Conservation (phyloP, 495 filamentous ascomycete species). For the Diplogelasinospora grovesii region DNA sequence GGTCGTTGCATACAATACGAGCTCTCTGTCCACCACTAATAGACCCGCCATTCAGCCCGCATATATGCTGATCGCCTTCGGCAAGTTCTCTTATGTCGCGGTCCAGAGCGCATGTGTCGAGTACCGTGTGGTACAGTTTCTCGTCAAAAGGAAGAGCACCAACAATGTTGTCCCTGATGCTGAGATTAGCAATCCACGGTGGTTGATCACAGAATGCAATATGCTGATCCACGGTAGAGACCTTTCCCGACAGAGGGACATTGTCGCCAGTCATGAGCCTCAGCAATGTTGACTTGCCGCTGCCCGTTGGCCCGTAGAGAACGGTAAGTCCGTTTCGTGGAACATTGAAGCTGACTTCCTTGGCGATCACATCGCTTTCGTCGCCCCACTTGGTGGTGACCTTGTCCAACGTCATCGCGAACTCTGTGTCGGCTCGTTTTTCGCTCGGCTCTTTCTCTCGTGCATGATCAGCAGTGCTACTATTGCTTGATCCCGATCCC, state of each 20-base stretch:
- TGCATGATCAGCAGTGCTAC: no score
- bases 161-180: slow-evolving; percentile 32
- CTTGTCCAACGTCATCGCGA: no score
- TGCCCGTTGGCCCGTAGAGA: slow-evolving; percentile 54
- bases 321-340: slow-evolving; percentile 33
- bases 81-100: slow-evolving; percentile 29
- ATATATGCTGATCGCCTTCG: slow-evolving; percentile 24
- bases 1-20: no score
- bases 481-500: no score
- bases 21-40: slow-evolving; percentile 37
- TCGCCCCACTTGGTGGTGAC: no score
- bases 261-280: no score
- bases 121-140: slow-evolving; percentile 34
- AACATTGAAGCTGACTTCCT: no score
- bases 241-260: slow-evolving; percentile 52
- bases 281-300: slow-evolving; percentile 55
- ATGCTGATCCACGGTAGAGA: slow-evolving; percentile 32
- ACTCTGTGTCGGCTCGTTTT: no score
- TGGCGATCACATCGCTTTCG: no score
- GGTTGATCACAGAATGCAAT: slow-evolving; percentile 10
- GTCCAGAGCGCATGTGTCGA: slow-evolving; percentile 30
- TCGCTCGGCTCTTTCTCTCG: no score
- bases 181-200: slow-evolving; percentile 33
- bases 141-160: slow-evolving; percentile 15
- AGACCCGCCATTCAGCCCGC: slow-evolving; percentile 25